phyloP scores from a whole-genome alignment of 2,329 filamentous ascomycete species.

The Aspergillus versicolor region DNA sequence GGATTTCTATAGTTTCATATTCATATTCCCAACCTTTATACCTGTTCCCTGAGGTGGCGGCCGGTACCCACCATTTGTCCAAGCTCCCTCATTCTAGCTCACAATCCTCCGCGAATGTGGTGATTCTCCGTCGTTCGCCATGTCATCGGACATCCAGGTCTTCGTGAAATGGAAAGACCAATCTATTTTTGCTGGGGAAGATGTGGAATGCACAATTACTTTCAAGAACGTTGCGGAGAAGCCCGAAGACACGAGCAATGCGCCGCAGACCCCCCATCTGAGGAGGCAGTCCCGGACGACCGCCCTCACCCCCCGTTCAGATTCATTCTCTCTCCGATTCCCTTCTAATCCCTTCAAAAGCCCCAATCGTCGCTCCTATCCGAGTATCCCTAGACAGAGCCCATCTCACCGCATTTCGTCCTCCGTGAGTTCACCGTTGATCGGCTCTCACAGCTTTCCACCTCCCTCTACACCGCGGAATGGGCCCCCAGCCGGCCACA shows the following conservation, averaged over 20 bases:
- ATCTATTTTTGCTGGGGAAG: slow-evolving; percentile 93
- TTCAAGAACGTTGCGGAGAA: slow-evolving; percentile 77
- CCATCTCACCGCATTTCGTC: slow-evolving; percentile 39
- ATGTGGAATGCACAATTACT: slow-evolving; percentile 91
- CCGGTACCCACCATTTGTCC: slow-evolving; percentile 21
- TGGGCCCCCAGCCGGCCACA: slow-evolving; percentile 47
- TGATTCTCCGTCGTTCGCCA: slow-evolving; percentile 35
- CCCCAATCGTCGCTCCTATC: slow-evolving; percentile 36
- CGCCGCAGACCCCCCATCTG: slow-evolving; percentile 31
- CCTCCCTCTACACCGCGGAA: slow-evolving; percentile 35
- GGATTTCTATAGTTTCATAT: slow-evolving; percentile 7
- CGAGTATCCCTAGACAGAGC: slow-evolving; percentile 33
- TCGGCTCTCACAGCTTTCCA: slow-evolving; percentile 43
- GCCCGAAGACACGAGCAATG: slow-evolving; percentile 29
- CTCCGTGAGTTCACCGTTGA: slow-evolving; percentile 41
- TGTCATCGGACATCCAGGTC: slow-evolving; percentile 79
- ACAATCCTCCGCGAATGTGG: slow-evolving; percentile 29
- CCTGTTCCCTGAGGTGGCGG: slow-evolving; percentile 14
- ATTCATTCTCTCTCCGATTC: slow-evolving; percentile 41
- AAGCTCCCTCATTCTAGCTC: slow-evolving; percentile 18
- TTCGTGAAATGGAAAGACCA: slow-evolving; percentile 94
- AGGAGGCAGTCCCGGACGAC: slow-evolving; percentile 37
- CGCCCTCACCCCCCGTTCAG: slow-evolving; percentile 33
- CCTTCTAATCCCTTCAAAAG: slow-evolving; percentile 37
- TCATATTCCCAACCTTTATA: slow-evolving; percentile 5